Base-by-base conservation (phyloP, 345 rosid species). In the Melaleuca alternifolia region DNA sequence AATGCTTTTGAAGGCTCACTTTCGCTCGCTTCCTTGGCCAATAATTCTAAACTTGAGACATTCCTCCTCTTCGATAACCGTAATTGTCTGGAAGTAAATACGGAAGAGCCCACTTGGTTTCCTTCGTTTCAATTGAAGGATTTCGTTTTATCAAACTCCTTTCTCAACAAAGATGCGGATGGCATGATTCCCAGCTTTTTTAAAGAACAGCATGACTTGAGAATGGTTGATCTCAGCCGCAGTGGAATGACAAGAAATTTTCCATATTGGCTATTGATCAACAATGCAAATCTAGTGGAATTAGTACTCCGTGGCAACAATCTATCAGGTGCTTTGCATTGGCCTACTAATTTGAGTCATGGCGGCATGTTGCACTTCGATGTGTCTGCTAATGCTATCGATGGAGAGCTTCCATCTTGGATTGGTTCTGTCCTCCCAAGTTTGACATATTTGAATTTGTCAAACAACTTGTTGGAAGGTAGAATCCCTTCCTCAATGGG, bases 211-310 rank as follows among this genome's bases (percentile, higher is more conserved):
- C 76, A 86, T 56, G 79, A 85, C 15, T 52, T 90, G 48, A 51
- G 53, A 33, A 8, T 7, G 6, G 51, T 90, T 57, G 89, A 86
- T 71, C 85, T 89, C 13, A 86, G 83, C 10, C 11, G 46, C 23
- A 46, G 52, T 13, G 50, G 54, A 7, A 10, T 90, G 28, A 52
- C 11, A 0, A 88, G 84, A 50, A 77, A 28, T 8, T 75, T 88
- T 59, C 91, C 90, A 23, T 1, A 18, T 50, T 91, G 92, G 92
- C 61, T 91, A 57, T 44, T 91, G 3, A 16, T 50, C 23, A 91
- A 89, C 87, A 91, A 91, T 52, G 48, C 88, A 33, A 59, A 44
- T 6, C 83, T 91, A 48, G 37, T 33, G 53, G 1, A 0, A 0
- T 81, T 89, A 3, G 4, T 10, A 15, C 44, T 90, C 5, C 56